Percentiles rank a stretch among this genome's conserved stretches.
Conservation (phyloP, 1,284 basidiomycete genomes). For the Peniophora sp. region DNA sequence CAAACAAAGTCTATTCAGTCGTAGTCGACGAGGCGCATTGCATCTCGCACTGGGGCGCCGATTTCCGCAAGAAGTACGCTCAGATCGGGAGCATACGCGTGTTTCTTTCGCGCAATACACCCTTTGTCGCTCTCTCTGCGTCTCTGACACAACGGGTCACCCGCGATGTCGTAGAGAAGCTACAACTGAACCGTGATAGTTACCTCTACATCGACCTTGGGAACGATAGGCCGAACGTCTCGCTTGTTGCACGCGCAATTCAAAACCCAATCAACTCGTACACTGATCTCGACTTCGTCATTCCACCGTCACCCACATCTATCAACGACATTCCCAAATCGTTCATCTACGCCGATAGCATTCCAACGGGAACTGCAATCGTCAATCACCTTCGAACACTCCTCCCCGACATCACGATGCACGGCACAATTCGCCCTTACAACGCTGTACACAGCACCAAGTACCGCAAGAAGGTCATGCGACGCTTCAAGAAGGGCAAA, state of each 20-base stretch:
- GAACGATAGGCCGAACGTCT: not conserved
- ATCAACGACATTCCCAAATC: constrained; percentile 4
- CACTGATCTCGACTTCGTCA: constrained; percentile 17
- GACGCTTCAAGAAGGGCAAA: constrained; percentile 5
- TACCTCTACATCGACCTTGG: not conserved
- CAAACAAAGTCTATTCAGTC: not conserved
- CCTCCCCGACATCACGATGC: not conserved
- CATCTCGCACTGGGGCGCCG: not conserved
- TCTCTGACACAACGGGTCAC: not conserved
- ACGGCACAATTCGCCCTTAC: constrained; percentile 12
- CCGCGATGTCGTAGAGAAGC: not conserved
- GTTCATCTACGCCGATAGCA: constrained; percentile 14
- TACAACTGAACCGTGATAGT: not conserved
- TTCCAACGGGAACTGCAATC: constrained; percentile 11
- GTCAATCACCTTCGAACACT: constrained; percentile 9
- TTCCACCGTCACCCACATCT: constrained; percentile 9
- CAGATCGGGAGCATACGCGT: not conserved
- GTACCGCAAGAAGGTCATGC: constrained; percentile 11
- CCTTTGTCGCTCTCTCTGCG: not conserved
- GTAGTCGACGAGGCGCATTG: not conserved
- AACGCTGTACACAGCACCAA: constrained; percentile 12
- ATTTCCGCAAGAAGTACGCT: not conserved
- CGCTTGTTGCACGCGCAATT: not conserved
- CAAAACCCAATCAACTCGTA: constrained; percentile 22
- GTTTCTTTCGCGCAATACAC: not conserved